These are phyloP conservation scores for Penicillium glabrum DNA, from an alignment of 2,329 filamentous ascomycete genomes.

Conservation along the genomic window DNA sequence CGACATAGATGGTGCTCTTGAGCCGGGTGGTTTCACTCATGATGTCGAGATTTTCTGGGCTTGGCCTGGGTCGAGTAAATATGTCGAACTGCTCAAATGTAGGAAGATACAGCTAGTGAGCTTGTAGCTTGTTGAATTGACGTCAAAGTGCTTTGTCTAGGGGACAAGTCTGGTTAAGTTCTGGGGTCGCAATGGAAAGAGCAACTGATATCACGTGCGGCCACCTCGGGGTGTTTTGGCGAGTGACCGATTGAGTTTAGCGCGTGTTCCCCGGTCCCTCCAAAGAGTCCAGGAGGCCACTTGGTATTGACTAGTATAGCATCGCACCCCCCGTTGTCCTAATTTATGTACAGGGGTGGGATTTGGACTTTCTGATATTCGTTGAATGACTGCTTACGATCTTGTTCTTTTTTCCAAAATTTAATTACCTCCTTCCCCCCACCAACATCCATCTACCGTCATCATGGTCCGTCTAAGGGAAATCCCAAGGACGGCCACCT, in stretches of 20 bases:
- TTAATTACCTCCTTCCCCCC: not conserved
- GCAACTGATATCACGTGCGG: conserved; percentile 36
- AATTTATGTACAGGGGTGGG: conserved; percentile 31
- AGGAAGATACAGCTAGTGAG: not conserved
- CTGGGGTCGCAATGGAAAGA: conserved; percentile 8
- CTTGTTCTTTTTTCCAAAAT: conserved; percentile 1
- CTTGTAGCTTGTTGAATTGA: not conserved
- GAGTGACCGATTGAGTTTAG: conserved; percentile 33
- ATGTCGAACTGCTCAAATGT: not conserved
- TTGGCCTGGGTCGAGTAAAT: not conserved
- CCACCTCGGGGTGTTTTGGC: conserved; percentile 32
- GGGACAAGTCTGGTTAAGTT: not conserved
- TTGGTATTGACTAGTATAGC: conserved; percentile 36
- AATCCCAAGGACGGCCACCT: conserved; percentile 93
- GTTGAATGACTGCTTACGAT: conserved; percentile 16
- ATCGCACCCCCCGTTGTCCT: conserved; percentile 29
- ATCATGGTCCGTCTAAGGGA: conserved; percentile 94
- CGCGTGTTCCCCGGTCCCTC: conserved; percentile 30
- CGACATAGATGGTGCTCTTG: conserved; percentile 90
- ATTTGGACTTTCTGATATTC: conserved; percentile 17
- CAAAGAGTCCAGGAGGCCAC: conserved; percentile 39
- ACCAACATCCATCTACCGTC: conserved; percentile 22
- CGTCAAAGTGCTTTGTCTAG: not conserved
- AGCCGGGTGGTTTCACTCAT: conserved; percentile 83
- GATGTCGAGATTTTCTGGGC: conserved; percentile 19